Base-by-base conservation (phyloP, 768 basidiomycete species). In the Nidularia sp. region DNA sequence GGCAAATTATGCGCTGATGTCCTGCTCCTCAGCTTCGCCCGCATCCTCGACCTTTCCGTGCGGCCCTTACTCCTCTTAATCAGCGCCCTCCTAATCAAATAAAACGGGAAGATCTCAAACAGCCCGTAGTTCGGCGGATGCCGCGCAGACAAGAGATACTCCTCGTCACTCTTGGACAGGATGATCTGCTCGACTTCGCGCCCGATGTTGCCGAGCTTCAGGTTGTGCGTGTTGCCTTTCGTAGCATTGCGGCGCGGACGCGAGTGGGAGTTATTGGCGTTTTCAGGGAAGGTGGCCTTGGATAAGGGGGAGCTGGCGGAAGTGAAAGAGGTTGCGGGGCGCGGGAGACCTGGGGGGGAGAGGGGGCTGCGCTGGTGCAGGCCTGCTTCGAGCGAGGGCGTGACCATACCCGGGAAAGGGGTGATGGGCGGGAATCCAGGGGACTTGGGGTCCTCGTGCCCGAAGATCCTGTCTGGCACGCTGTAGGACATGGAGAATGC, bases 51-150 rank as follows among this genome's bases (percentile, higher is more conserved):
- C 59, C 13, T 78, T 68, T 51, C 15, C 39, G 39, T 10, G 15
- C 39, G 39, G 15, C 15, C 39, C 39, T 65, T 71, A 0, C 84
- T 83, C 7, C 67, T 63, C 54, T 74, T 70, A 6, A 75, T 70
- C 35, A 86, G 63, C 39, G 63, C 65, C 34, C 67, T 59, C 4
- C 83, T 76, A 25, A 85, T 58, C 4, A 86, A 66, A 32, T 86
- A 86, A 65, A 88, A 85, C 13, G 86, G 85, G 68, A 86, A 88
- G 6, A 87, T 54, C 59, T 88, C 86, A 52, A 85, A 79, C 34
- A 84, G 34, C 49, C 77, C 71, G 57, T 79, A 84, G 61, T 76
- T 77, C 1, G 85, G 85, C 3, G 86, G 85, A 62, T 74, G 73
- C 41, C 66, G 66, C 3, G 80, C 75, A 4, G 86, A 85, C 12